Percentiles rank a stretch among this genome's conserved stretches.
These are phyloP conservation scores for Drechslerella dactyloides DNA, from an alignment of 2,329 filamentous ascomycete genomes.

Conservation along the genomic window DNA sequence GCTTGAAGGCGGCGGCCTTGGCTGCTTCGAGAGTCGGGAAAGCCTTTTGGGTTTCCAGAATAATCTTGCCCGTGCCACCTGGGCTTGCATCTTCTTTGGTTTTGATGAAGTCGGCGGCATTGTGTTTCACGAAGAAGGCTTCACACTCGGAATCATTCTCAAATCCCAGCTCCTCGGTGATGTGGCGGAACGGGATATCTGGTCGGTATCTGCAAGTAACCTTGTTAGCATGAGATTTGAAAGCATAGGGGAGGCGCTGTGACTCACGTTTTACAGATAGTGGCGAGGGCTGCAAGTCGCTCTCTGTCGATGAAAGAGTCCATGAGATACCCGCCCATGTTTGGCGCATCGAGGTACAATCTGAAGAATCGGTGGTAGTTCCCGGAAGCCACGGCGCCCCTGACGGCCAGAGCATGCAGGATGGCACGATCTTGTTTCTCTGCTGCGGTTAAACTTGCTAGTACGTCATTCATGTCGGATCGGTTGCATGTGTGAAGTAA, in stretches of 20 bases:
- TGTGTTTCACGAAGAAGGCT: slow-evolving; percentile 84
- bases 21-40: slow-evolving; percentile 74
- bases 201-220: slow-evolving; percentile 77
- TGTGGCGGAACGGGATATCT: slow-evolving; percentile 83
- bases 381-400: slow-evolving; percentile 86
- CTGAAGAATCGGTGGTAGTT: slow-evolving; percentile 99
- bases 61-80: slow-evolving; percentile 54
- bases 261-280: slow-evolving; percentile 94
- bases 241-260: slow-evolving; percentile 5
- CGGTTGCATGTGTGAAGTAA: slow-evolving; percentile 99
- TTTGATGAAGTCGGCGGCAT: slow-evolving; percentile 73
- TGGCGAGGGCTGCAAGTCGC: slow-evolving; percentile 85
- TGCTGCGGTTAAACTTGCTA: slow-evolving; percentile 98
- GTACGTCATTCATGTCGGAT: slow-evolving; percentile 94
- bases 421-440: slow-evolving; percentile 86
- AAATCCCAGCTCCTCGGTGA: slow-evolving; percentile 95
- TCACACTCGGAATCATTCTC: slow-evolving; percentile 89
- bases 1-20: slow-evolving; percentile 75
- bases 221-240: slow-evolving; percentile 59
- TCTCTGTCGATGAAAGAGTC: slow-evolving; percentile 98
- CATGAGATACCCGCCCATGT: slow-evolving; percentile 98
- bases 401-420: slow-evolving; percentile 88
- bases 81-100: slow-evolving; percentile 64
- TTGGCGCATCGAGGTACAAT: slow-evolving; percentile 89
- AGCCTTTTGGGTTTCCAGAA: slow-evolving; percentile 75